A percentile compares a stretch with the other conserved stretches of the same genome.
These are phyloP conservation scores for Lactifluus hygrophoroides DNA, from an alignment of 768 basidiomycete genomes.

Conservation along the genomic window DNA sequence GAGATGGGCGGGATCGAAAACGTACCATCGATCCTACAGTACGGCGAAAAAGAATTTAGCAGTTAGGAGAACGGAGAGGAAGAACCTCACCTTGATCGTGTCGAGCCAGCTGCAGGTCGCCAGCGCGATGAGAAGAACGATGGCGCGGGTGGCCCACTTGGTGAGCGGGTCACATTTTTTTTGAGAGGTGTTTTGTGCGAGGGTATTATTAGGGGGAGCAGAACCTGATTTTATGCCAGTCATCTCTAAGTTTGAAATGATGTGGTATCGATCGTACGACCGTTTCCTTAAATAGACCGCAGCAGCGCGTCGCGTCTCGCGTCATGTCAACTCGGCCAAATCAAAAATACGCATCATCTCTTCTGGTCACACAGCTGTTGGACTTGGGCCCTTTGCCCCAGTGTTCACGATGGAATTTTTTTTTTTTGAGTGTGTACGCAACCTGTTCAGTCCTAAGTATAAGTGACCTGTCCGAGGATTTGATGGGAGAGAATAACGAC, in stretches of 20 bases:
- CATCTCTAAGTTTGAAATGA: not conserved
- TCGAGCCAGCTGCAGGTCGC: constrained; percentile 17
- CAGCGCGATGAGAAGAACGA: constrained; percentile 1
- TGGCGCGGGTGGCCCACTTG: constrained; percentile 6
- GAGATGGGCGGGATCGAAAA: constrained; percentile 64
- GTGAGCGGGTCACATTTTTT: constrained; percentile 10
- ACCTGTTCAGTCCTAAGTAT: too few species aligned
- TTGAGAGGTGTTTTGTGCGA: not conserved
- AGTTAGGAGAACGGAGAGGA: too few species aligned
- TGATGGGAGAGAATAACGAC: too few species aligned
- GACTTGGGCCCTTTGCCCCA: too few species aligned
- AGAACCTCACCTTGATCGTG: constrained; percentile 13
- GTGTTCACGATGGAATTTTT: too few species aligned
- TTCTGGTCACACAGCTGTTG: too few species aligned
- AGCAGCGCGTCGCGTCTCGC: too few species aligned
- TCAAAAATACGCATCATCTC: too few species aligned
- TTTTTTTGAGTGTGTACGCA: too few species aligned
- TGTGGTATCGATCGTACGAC: not conserved
- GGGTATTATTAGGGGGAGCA: not conserved
- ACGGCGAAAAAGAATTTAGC: not conserved
- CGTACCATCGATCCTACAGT: constrained; percentile 76
- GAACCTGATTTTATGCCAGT: not conserved
- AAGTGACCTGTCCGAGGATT: not conserved
- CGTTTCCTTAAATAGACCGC: not conserved
- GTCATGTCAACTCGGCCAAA: too few species aligned